Conservation (phyloP, 2,329 filamentous ascomycete genomes). For the Ramularia collo-cygni region DNA sequence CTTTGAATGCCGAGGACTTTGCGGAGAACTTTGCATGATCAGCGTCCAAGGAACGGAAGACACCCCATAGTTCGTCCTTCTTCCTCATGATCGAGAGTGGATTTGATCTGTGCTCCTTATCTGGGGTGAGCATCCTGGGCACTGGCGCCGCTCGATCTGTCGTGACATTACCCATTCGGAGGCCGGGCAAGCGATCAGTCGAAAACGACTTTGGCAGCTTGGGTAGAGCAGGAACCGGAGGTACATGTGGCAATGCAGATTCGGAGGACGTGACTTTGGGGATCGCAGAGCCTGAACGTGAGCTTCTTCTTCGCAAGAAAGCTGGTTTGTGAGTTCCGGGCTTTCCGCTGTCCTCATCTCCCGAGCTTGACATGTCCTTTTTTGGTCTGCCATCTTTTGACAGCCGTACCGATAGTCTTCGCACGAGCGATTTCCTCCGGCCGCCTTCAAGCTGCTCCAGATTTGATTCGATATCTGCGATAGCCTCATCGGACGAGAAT, state of each 20-base stretch:
- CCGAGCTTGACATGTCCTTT: slow-evolving; percentile 8
- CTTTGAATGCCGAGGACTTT: slow-evolving; percentile 67
- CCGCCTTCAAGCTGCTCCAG: background rate
- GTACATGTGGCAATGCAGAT: too few species aligned
- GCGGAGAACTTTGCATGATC: slow-evolving; percentile 68
- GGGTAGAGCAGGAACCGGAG: slow-evolving; percentile 31
- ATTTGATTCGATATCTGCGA: slow-evolving; percentile 6
- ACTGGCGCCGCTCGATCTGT: slow-evolving; percentile 36
- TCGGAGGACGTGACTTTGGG: slow-evolving; percentile 3
- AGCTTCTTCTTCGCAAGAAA: slow-evolving; percentile 17
- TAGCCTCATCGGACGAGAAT: slow-evolving; percentile 3
- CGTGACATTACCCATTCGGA: slow-evolving; percentile 29
- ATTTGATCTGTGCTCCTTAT: slow-evolving; percentile 20
- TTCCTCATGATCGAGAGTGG: slow-evolving; percentile 39
- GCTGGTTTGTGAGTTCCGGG: slow-evolving; percentile 16
- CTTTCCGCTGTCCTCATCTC: slow-evolving; percentile 13
- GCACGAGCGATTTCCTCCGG: slow-evolving; percentile 14
- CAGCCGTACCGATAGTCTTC: slow-evolving; percentile 9
- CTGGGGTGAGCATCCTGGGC: slow-evolving; percentile 35
- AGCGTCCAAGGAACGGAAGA: slow-evolving; percentile 60
- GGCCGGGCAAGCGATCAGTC: slow-evolving; percentile 38
- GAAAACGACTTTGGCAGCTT: slow-evolving; percentile 44
- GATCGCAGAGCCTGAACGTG: slow-evolving; percentile 5
- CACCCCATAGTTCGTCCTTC: slow-evolving; percentile 63
- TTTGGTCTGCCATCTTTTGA: slow-evolving; percentile 10